Conservation (phyloP, 768 basidiomycete genomes). For the Cystofilobasidium capitatum region DNA sequence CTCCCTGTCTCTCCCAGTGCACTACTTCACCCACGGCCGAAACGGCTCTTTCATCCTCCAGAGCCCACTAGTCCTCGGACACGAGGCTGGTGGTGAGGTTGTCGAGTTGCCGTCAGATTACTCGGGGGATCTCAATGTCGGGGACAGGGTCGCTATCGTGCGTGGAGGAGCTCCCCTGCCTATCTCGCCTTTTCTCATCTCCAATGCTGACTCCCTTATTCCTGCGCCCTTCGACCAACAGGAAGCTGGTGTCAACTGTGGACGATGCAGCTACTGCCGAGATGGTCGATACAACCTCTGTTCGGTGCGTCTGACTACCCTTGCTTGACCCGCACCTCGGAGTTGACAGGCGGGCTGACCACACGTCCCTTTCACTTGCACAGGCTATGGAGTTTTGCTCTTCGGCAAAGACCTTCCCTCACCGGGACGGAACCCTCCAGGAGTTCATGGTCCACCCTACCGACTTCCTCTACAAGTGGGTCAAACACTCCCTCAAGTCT, state of each 20-base stretch:
- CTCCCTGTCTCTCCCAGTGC: conserved; percentile 48
- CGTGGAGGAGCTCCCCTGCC: too few relatives aligned
- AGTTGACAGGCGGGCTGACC: neutral
- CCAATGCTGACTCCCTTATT: neutral
- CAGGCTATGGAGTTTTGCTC: conserved; percentile 65
- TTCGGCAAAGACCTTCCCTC: conserved; percentile 83
- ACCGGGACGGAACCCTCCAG: conserved; percentile 85
- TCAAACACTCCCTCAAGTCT: neutral
- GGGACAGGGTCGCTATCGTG: conserved; percentile 75
- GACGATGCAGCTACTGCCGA: conserved; percentile 44
- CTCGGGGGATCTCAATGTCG: conserved; percentile 49
- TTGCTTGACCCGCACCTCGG: neutral
- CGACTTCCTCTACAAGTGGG: conserved; percentile 69
- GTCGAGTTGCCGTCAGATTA: conserved; percentile 45
- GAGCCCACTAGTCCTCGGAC: conserved; percentile 79
- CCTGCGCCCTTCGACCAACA: neutral
- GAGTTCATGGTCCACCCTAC: conserved; percentile 80
- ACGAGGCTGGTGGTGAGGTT: conserved; percentile 82
- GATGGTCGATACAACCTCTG: conserved; percentile 84
- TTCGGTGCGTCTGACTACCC: neutral
- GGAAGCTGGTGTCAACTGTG: conserved; percentile 84
- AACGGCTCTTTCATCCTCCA: conserved; percentile 87
- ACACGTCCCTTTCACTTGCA: neutral
- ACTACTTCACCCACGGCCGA: conserved; percentile 78
- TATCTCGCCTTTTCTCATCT: too few relatives aligned